Percentiles rank a stretch among this genome's conserved stretches.
These are phyloP conservation scores for Saposhnikovia divaricata DNA, from an alignment of 129 eudicot species.

Conservation along the genomic window DNA sequence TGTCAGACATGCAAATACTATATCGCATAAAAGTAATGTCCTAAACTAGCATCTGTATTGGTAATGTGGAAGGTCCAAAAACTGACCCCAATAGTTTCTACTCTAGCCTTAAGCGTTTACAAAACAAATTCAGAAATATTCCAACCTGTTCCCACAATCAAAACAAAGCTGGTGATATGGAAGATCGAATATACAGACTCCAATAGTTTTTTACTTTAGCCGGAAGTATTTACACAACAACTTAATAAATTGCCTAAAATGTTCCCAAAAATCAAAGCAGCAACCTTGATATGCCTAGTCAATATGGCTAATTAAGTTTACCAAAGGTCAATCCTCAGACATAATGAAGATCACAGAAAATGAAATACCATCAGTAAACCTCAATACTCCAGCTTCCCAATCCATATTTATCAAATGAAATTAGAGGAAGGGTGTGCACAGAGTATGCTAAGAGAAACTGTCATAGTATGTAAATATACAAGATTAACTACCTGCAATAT, in stretches of 20 bases:
- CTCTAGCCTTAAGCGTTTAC: neutral
- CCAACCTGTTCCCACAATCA: neutral
- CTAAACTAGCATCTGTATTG: neutral
- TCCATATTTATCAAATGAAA: neutral
- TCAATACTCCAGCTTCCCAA: neutral
- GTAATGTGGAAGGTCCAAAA: neutral
- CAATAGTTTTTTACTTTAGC: neutral
- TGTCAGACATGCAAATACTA: neutral
- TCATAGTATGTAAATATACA: neutral
- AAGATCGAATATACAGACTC: neutral
- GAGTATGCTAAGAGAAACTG: neutral
- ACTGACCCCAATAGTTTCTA: neutral
- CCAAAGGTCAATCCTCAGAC: neutral
- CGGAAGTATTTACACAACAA: neutral
- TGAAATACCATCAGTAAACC: neutral
- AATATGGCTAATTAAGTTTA: neutral
- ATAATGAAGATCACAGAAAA: too few relatives aligned
- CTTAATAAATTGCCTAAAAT: too few relatives aligned
- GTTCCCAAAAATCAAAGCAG: neutral
- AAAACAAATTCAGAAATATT: neutral
- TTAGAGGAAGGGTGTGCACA: neutral
- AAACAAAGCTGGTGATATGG: neutral
- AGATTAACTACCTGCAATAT: constrained; percentile 67
- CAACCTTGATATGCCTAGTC: neutral
- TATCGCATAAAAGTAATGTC: neutral